phyloP scores from a whole-genome alignment of 2,329 filamentous ascomycete species.

The Aspergillus niger region DNA sequence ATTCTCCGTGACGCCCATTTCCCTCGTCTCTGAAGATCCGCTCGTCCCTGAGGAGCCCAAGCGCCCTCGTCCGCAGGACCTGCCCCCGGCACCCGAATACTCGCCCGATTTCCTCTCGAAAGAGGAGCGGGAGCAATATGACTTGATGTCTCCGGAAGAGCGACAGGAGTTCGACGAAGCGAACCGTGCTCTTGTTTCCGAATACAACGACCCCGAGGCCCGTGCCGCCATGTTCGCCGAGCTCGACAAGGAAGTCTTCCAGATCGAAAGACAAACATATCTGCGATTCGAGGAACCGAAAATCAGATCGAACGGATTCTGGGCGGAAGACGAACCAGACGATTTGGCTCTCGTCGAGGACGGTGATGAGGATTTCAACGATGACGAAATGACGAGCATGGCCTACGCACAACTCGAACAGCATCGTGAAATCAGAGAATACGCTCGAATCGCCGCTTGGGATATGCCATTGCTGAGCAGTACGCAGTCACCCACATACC shows the following conservation, averaged over 20 bases:
- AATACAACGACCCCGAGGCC: constrained; percentile 39
- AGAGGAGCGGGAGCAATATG: constrained; percentile 41
- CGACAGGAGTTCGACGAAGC: constrained; percentile 39
- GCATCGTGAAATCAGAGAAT: constrained; percentile 84
- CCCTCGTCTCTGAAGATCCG: constrained; percentile 38
- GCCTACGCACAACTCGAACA: constrained; percentile 87
- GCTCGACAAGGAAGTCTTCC: constrained; percentile 34
- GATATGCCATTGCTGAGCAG: constrained; percentile 89
- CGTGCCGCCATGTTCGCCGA: constrained; percentile 33
- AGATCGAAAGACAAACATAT: constrained; percentile 35
- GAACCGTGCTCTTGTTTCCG: constrained; percentile 37
- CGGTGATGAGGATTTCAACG: constrained; percentile 59
- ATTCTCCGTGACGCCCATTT: constrained; percentile 40
- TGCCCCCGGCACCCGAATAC: constrained; percentile 37
- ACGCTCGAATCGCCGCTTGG: constrained; percentile 85
- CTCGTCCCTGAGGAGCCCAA: constrained; percentile 31
- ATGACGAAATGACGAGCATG: constrained; percentile 80
- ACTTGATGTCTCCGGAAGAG: constrained; percentile 42
- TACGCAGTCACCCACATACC: constrained; percentile 52
- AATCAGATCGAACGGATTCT: constrained; percentile 38
- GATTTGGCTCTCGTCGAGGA: constrained; percentile 52
- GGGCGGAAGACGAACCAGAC: constrained; percentile 49
- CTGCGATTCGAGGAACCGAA: constrained; percentile 33
- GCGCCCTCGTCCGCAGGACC: constrained; percentile 32
- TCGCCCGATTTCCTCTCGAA: constrained; percentile 37